A percentile compares a stretch with the other conserved stretches of the same genome.
Conservation (phyloP, 176 grass and related monocot genomes). For the Avena sativa region DNA sequence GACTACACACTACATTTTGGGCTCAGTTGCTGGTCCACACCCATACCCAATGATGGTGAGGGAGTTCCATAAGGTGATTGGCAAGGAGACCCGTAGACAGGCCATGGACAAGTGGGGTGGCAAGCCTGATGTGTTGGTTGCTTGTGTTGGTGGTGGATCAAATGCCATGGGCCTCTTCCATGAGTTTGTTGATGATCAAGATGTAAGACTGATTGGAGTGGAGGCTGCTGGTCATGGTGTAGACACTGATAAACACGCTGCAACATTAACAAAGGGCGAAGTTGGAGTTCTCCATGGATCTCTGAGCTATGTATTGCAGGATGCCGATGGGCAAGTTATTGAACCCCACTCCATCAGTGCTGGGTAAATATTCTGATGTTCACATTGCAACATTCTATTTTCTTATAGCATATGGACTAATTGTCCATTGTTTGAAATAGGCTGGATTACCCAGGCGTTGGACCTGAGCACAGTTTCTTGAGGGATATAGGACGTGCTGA, state of each 20-base stretch:
- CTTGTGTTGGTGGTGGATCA: constrained; percentile 92
- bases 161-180: constrained; percentile 98
- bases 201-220: constrained; percentile 85
- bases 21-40: constrained; percentile 87
- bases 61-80: constrained; percentile 94
- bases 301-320: constrained; percentile 93
- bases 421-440: constrained; percentile 42
- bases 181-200: constrained; percentile 90
- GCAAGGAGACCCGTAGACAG: constrained; percentile 87
- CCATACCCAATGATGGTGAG: constrained; percentile 99
- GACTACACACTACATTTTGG: constrained; percentile 93
- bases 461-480: constrained; percentile 93
- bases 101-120: constrained; percentile 94
- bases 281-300: constrained; percentile 97
- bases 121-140: constrained; percentile 88
- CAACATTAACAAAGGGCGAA: constrained; percentile 90
- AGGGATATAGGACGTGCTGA: constrained; percentile 95
- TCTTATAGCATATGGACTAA: constrained; percentile 25
- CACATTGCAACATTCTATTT: constrained; percentile 22
- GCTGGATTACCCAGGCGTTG: constrained; percentile 96
- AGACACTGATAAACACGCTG: constrained; percentile 89
- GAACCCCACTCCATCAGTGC: constrained; percentile 99
- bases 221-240: constrained; percentile 93
- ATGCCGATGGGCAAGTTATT: constrained; percentile 95
- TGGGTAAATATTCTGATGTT: constrained; percentile 61